Base-by-base conservation (phyloP, 192 early-diverging fungal genomes). In the Dissophora ornata region DNA sequence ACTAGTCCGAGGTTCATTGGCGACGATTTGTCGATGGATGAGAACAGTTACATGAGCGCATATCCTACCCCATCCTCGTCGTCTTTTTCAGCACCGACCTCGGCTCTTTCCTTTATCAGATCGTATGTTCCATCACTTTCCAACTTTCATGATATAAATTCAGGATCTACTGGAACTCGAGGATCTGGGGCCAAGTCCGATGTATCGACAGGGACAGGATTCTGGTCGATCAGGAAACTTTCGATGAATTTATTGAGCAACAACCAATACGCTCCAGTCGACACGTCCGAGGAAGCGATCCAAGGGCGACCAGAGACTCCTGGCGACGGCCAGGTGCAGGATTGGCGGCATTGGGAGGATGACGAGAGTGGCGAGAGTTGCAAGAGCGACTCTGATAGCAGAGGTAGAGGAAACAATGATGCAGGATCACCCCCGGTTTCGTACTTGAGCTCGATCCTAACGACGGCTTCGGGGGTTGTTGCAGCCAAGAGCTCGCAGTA, bases 221-320 rank as follows among this genome's bases (percentile, higher is more conserved):
- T 55, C 32, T 77, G 73, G 73, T 77, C 73, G 3, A 32, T 77
- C 7, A 51, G 73, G 22, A 61, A 50, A 25, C 10, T 77, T 6
- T 67, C 73, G 7, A 42, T 62, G 36, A 77, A 50, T 30, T 26
- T 77, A 5, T 29, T 77, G 46, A 77, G 59, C 30, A 57, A 29
- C 19, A 62, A 57, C 22, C 73, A 67, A n/a, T 67, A 77, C 40
- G 45, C 41, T 3, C 21, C 57, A 2, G 16, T 57, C 12, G 22
- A 33, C 6, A 41, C 40, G 16, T 33, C 18, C 4, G 30, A 50
- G 5, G 61, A 50, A 19, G 18, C 16, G 24, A 48, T 30, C 30
- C 36, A 53, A 32, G 48, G 1, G 28, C 22, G 24, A 33, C 21
- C n/a, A 41, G 2, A 44, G 18, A 6, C 18, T 12, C 44, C 42